Conservation (phyloP, 352 stramenopile species). For the Phytophthora lateralis region DNA sequence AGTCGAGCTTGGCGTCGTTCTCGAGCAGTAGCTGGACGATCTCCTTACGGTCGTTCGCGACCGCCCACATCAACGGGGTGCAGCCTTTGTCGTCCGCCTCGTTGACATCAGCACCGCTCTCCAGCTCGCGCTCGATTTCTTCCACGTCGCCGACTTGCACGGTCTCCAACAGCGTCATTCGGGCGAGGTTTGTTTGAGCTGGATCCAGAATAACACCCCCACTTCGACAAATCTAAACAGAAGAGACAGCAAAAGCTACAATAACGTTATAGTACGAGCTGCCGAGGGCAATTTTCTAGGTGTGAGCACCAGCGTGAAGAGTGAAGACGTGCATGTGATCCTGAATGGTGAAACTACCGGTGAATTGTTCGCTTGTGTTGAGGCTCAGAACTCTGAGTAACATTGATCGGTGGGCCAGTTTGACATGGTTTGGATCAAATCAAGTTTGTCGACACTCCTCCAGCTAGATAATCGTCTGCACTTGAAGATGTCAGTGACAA, state of each 20-base stretch:
- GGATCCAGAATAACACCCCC: too few relatives aligned
- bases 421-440: too few relatives aligned
- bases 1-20: conserved; percentile 12
- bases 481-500: background rate
- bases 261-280: too few relatives aligned
- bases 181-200: too few relatives aligned
- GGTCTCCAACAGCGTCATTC: conserved; percentile 14
- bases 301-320: background rate
- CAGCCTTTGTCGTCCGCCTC: conserved; percentile 3
- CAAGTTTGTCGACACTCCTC: too few relatives aligned
- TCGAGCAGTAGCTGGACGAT: conserved; percentile 13
- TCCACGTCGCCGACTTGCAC: conserved; percentile 1
- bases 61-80: conserved; percentile 18
- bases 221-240: too few relatives aligned
- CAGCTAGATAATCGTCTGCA: background rate
- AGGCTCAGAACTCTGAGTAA: too few relatives aligned
- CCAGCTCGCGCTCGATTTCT: conserved; percentile 5
- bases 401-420: too few relatives aligned
- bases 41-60: conserved; percentile 9
- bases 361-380: background rate
- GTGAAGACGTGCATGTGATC: background rate
- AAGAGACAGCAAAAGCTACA: too few relatives aligned
- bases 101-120: conserved; percentile 9
- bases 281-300: conserved; percentile 1
- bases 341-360: background rate